Conservation (phyloP, 2,329 filamentous ascomycete species). For the Blumeria hordei region DNA sequence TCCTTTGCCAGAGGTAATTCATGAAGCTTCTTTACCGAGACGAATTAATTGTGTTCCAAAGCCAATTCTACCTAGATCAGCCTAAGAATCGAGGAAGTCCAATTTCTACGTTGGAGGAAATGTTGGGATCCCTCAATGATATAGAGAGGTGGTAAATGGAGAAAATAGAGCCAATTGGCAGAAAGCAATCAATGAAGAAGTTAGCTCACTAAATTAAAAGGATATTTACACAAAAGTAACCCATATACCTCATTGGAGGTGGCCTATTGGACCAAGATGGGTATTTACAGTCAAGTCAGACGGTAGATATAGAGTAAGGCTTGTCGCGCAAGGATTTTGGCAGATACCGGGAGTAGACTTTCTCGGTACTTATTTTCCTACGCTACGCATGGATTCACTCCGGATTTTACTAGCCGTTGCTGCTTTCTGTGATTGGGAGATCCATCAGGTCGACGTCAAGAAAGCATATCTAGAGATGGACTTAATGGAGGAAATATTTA, state of each 20-base stretch:
- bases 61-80: neutral
- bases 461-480: neutral
- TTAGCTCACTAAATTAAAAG: neutral
- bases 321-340: neutral
- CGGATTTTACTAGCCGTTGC: neutral
- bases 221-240: neutral
- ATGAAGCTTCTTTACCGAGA: neutral
- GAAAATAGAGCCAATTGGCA: neutral
- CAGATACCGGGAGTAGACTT: neutral
- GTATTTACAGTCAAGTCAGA: neutral
- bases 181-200: neutral
- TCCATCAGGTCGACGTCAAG: neutral
- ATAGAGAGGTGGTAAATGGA: neutral
- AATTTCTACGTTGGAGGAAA: neutral
- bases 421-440: neutral
- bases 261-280: neutral
- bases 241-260: neutral
- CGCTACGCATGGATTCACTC: neutral
- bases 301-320: neutral
- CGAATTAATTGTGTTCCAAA: neutral
- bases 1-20: too few species aligned
- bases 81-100: neutral
- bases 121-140: neutral
- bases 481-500: neutral
- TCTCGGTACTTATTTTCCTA: neutral